Conservation (phyloP, 768 basidiomycete species). For the Phaeotremella skinneri region DNA sequence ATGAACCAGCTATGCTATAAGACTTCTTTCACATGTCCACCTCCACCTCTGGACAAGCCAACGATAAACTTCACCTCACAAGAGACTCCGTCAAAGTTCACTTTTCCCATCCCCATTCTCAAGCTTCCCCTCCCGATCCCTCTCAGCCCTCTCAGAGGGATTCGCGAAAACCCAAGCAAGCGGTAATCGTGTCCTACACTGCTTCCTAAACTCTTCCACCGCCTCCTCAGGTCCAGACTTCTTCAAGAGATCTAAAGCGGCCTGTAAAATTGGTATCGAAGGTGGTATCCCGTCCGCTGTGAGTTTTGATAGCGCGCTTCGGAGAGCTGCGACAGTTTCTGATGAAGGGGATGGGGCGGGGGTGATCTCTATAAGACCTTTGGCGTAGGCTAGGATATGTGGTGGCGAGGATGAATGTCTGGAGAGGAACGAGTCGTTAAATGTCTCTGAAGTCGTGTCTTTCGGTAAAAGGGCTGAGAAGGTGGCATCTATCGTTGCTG, state of each 20-base stretch:
- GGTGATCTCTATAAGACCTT: conserved; percentile 51
- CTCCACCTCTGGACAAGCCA: neutral
- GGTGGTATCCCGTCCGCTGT: conserved; percentile 18
- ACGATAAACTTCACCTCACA: neutral
- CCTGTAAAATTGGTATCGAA: conserved; percentile 12
- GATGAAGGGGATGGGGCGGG: neutral
- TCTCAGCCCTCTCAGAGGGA: conserved; percentile 15
- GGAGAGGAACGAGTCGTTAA: conserved; percentile 75
- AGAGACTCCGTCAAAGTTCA: neutral
- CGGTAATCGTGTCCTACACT: conserved; percentile 17
- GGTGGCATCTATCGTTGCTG: conserved; percentile 57
- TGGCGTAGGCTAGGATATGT: conserved; percentile 66
- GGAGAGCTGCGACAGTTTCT: conserved; percentile 2
- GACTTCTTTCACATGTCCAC: no score
- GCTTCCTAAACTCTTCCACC: conserved; percentile 18
- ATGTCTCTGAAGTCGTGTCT: conserved; percentile 62
- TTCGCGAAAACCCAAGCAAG: conserved; percentile 27
- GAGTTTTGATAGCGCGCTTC: conserved; percentile 16
- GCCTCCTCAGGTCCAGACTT: conserved; percentile 4
- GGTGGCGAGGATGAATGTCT: conserved; percentile 57
- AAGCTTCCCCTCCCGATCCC: neutral
- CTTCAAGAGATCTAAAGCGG: conserved; percentile 19
- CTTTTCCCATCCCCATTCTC: conserved; percentile 1
- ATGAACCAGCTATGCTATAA: no score
- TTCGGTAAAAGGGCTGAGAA: conserved; percentile 60